A percentile compares a stretch with the other conserved stretches of the same genome.
Evolutionary conservation across 495 filamentous ascomycete species (phyloP).

Genomic region (Xylaria curta): DNA sequence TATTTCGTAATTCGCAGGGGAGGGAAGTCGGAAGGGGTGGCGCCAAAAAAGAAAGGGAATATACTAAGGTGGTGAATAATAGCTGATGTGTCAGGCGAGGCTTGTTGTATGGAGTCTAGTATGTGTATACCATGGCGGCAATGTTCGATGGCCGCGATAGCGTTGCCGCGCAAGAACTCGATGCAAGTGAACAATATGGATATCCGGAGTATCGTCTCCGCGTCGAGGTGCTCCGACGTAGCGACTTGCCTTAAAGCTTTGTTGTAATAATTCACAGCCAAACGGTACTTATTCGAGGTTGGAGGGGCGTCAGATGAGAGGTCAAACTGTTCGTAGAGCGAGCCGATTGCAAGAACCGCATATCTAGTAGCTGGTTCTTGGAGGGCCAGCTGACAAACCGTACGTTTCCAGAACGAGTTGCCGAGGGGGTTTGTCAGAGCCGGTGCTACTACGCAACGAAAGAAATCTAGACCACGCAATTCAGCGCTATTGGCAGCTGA

Average conservation of each 20-base stretch:
- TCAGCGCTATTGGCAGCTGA: conserved; percentile 36
- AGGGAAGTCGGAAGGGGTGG: conserved; percentile 35
- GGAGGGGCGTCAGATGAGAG: conserved; percentile 27
- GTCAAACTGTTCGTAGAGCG: conserved; percentile 41
- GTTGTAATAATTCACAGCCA: conserved; percentile 44
- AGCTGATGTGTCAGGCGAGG: conserved; percentile 25
- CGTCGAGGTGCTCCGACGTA: conserved; percentile 35
- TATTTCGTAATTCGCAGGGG: conserved; percentile 16
- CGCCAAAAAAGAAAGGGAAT: conserved; percentile 39
- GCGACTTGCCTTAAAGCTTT: conserved; percentile 43
- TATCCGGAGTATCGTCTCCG: conserved; percentile 50
- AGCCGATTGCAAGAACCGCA: conserved; percentile 55
- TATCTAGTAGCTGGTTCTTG: conserved; percentile 62
- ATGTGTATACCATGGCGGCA: conserved; percentile 49
- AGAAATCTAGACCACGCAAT: conserved; percentile 49
- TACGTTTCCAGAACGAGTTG: conserved; percentile 58
- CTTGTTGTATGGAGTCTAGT: conserved; percentile 33
- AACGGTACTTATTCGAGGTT: not conserved
- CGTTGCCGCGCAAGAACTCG: conserved; percentile 56
- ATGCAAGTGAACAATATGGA: conserved; percentile 64
- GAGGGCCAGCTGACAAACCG: conserved; percentile 57
- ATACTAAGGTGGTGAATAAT: conserved; percentile 35
- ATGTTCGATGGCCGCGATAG: conserved; percentile 47
- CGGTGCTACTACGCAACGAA: conserved; percentile 47
- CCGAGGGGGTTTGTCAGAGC: conserved; percentile 52